Evolutionary conservation across 2,329 filamentous ascomycete species (phyloP), one percentile per base, ranked within the genome.

Genomic region (Colletotrichum lentis): DNA sequence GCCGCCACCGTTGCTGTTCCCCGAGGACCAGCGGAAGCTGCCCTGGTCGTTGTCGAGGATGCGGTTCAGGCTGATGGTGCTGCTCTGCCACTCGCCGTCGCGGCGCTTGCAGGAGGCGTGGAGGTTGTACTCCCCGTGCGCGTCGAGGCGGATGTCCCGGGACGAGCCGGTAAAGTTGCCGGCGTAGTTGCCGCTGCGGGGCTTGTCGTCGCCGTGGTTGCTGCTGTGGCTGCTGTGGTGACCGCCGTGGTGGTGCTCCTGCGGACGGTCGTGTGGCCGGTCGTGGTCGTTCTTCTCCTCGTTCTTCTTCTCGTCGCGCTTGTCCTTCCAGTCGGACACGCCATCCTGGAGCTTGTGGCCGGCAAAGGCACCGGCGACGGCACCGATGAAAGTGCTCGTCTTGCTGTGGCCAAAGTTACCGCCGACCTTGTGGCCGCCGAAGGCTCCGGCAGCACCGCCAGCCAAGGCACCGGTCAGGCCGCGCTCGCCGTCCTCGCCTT

Each of bases 321-420:
- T 75, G 65, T 80, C 76, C 72, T 77, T 78, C 77, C 77, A 80
- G 69, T 82, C 79, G 4, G 73, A 73, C 3, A 77, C 76, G 8
- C 74, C 78, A 59, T 82, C 80, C 66, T 82, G 76, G 14, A 80
- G 62, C 71, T 82, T 80, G 72, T 80, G 78, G 3, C 80, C 80
- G 3, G 78, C 78, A 43, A 82, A 74, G 12, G 80, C 80, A 14
- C 80, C 80, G 5, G 75, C 79, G 7, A 82, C 62, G 7, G 76
- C 79, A 11, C 80, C 80, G n/a, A 82, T 71, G 8, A 81, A 61
- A 35, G 77, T 77, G 67, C 76, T 74, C 4, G 76, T 71, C 71
- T 78, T 78, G 72, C 73, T 75, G 68, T 76, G 76, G 46, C 80
- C 80, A 49, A 81, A 70, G 69, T 79, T 80, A 62, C 76, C 76